Percentiles rank a stretch among this genome's conserved stretches.
These are phyloP conservation scores for Mercurialis annua DNA, from an alignment of 345 rosid genomes.

Conservation along the genomic window DNA sequence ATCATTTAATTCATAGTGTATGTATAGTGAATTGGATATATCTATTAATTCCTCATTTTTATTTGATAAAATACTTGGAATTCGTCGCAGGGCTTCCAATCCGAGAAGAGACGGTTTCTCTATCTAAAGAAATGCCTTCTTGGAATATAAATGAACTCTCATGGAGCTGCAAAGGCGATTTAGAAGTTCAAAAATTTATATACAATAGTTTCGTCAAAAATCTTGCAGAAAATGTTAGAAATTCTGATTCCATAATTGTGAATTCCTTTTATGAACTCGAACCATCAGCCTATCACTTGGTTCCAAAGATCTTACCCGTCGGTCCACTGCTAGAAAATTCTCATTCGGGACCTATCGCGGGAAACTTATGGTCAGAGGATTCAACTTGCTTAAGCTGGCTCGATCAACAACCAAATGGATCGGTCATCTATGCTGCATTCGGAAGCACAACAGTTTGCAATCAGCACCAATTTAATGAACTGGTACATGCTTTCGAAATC, in stretches of 20 bases:
- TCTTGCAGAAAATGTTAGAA: not conserved
- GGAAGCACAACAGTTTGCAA: slow-evolving; percentile 27
- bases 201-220: not conserved
- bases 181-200: not conserved
- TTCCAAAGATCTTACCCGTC: slow-evolving; percentile 25
- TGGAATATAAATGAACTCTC: slow-evolving; percentile 11
- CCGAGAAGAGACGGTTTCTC: slow-evolving; percentile 10
- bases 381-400: slow-evolving; percentile 43
- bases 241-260: slow-evolving; percentile 22
- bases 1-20: too few relatives aligned
- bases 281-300: slow-evolving; percentile 8
- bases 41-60: too few relatives aligned
- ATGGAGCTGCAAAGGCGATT: slow-evolving; percentile 21
- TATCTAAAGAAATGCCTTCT: slow-evolving; percentile 21
- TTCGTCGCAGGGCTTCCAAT: slow-evolving; percentile 16
- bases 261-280: slow-evolving; percentile 34
- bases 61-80: too few relatives aligned
- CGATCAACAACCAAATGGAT: slow-evolving; percentile 28
- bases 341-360: slow-evolving; percentile 2
- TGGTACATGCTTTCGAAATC: slow-evolving; percentile 36
- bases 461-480: slow-evolving; percentile 34
- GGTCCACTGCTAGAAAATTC: slow-evolving; percentile 30
- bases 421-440: slow-evolving; percentile 51
- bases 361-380: slow-evolving; percentile 34
- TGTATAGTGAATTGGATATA: too few relatives aligned